A percentile compares a stretch with the other conserved stretches of the same genome.
These are phyloP conservation scores for Cicer yamashitae DNA, from an alignment of 306 rosid genomes.

Conservation along the genomic window DNA sequence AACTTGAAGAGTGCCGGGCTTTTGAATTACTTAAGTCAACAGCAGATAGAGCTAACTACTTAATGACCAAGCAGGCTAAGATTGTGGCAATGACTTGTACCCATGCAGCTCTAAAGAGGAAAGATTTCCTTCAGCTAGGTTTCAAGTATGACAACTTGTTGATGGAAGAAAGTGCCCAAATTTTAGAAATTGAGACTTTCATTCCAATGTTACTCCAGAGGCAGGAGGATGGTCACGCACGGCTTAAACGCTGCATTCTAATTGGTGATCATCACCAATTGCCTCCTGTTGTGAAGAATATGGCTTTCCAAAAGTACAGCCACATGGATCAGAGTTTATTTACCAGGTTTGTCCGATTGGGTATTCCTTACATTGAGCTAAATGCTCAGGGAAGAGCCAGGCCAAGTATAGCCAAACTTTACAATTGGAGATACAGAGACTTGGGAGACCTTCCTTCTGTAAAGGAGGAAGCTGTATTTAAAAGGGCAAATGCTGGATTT, in stretches of 20 bases:
- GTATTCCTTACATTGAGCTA: conserved; percentile 96
- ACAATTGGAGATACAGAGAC: conserved; percentile 96
- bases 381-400: conserved; percentile 99
- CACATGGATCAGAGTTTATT: conserved; percentile 98
- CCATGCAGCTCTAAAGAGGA: conserved; percentile 97
- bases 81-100: conserved; percentile 99
- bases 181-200: conserved; percentile 96
- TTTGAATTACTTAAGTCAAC: conserved; percentile 95
- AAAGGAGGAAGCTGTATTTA: conserved; percentile 66
- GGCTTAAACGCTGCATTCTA: conserved; percentile 96
- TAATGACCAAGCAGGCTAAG: conserved; percentile 99
- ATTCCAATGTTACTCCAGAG: conserved; percentile 99
- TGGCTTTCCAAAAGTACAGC: conserved; percentile 99
- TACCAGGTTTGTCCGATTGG: conserved; percentile 95
- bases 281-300: conserved; percentile 99
- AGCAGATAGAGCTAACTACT: conserved; percentile 95
- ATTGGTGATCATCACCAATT: conserved; percentile 99
- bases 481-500: conserved; percentile 91
- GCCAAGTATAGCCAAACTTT: conserved; percentile 91
- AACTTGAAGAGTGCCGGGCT: conserved; percentile 98
- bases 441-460: conserved; percentile 92
- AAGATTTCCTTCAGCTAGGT: conserved; percentile 93
- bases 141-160: conserved; percentile 98
- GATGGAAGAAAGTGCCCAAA: conserved; percentile 99
- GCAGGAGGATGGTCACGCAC: conserved; percentile 98